Evolutionary conservation across 129 eudicot species (phyloP).

Genomic region (Mikania micrantha): DNA sequence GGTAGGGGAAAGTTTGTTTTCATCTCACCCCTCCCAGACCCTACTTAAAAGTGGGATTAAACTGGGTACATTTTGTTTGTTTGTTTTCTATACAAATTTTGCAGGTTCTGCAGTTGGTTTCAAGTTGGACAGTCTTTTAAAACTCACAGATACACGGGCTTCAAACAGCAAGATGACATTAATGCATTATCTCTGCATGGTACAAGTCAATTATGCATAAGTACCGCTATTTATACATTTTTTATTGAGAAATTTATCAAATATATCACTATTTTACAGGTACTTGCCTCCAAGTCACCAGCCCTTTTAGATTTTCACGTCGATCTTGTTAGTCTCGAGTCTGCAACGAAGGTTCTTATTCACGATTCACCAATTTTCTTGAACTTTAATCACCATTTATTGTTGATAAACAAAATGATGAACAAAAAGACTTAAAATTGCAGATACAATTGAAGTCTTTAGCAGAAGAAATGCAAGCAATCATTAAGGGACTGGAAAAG

Average conservation of each 20-base stretch:
- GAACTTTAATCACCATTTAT: neutral
- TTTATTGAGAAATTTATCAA: neutral
- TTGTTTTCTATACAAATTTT: neutral
- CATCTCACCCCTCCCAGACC: too few species aligned
- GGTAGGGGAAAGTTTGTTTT: too few species aligned
- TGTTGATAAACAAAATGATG: slow-evolving; percentile 3
- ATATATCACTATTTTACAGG: slow-evolving; percentile 33
- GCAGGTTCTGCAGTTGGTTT: slow-evolving; percentile 89
- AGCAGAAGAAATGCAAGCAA: slow-evolving; percentile 99
- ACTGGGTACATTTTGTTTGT: too few species aligned
- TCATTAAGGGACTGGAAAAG: slow-evolving; percentile 88
- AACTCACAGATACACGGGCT: slow-evolving; percentile 95
- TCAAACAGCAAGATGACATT: slow-evolving; percentile 87
- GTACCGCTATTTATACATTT: slow-evolving; percentile 4
- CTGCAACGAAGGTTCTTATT: slow-evolving; percentile 74
- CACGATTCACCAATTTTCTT: neutral
- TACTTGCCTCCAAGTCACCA: slow-evolving; percentile 71
- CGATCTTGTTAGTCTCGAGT: slow-evolving; percentile 80
- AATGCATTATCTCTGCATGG: slow-evolving; percentile 99
- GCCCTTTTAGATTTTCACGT: slow-evolving; percentile 73
- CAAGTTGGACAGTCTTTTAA: slow-evolving; percentile 91
- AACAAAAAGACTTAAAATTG: slow-evolving; percentile 10
- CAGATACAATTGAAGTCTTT: slow-evolving; percentile 95
- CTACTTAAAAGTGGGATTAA: too few species aligned
- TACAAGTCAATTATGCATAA: slow-evolving; percentile 21